Evolutionary conservation across 176 grass and related monocot species (phyloP), one percentile per base, ranked within the genome.

Genomic region (Pharus latifolius): DNA sequence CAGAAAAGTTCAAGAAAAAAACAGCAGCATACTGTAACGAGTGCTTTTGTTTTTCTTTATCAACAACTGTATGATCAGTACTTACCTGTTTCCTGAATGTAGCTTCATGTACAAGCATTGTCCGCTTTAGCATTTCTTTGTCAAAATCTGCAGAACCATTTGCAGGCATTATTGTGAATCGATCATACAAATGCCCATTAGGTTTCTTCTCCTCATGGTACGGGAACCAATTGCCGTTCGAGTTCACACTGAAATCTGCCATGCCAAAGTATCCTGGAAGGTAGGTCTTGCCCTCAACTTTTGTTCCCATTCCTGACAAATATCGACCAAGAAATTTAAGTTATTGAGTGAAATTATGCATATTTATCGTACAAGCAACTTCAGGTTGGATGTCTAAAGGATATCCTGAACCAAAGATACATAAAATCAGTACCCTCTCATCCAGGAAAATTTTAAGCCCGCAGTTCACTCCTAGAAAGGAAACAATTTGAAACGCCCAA

Each of bases 41-140:
- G 56, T 69, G 53, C 4, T 61, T 66, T 67, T 68, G 13, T 77
- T 59, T 12, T 24, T 28, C 24, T 25, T 18, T 35, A 56, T 51
- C n/a, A 9, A 53, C 30, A 60, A 64, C n/a, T 62, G 10, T 46
- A 33, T 27, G 43, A 66, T 49, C 2, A 66, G 64, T 57, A 40
- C 20, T 49, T 81, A 96, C 92, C 85, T 96, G 92, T 54, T 80
- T 89, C 20, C 60, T 67, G 49, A 92, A 96, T 69, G 74, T 96
- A 53, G 77, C 83, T 61, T 96, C 92, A 44, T 96, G 88, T 50
- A 76, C 67, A 67, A 96, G 85, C 78, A 96, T 89, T 69, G 65
- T 96, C 65, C 63, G 73, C 69, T 84, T 96, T 52, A 96, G n/a
- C 77, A 76, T 82, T 80, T 92, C 80, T 54, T 89, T 84, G 19